These are phyloP conservation scores for Hippophae tibetana DNA, from an alignment of 306 rosid genomes.

Conservation along the genomic window DNA sequence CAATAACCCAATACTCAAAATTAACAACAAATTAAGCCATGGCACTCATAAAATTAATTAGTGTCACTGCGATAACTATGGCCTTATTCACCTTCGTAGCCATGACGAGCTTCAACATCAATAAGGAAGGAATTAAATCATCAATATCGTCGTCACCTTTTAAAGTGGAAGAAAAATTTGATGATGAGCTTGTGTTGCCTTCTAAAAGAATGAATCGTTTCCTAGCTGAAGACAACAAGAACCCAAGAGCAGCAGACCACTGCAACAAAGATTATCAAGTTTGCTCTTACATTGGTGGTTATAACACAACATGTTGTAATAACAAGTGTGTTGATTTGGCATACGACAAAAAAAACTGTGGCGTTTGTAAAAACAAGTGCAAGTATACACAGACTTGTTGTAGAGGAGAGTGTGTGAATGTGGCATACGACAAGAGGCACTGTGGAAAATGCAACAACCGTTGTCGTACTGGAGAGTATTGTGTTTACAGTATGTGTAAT, in stretches of 20 bases:
- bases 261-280: conserved; percentile 46
- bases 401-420: conserved; percentile 56
- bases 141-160: not conserved
- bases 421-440: conserved; percentile 59
- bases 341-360: conserved; percentile 52
- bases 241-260: conserved; percentile 44
- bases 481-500: conserved; percentile 59
- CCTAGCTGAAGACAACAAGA: conserved; percentile 20
- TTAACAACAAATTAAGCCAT: conserved; percentile 33
- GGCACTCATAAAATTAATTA: conserved; percentile 40
- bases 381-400: conserved; percentile 56
- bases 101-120: conserved; percentile 26
- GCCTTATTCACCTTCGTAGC: conserved; percentile 56
- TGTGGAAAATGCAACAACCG: conserved; percentile 56
- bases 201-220: conserved; percentile 55
- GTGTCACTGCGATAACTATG: conserved; percentile 62
- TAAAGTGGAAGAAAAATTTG: not conserved
- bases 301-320: conserved; percentile 60
- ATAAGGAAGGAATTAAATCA: conserved; percentile 11
- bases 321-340: conserved; percentile 59
- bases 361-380: conserved; percentile 63
- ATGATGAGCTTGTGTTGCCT: conserved; percentile 21
- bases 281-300: conserved; percentile 15
- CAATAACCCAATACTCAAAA: no score
- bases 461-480: conserved; percentile 28